Percentiles rank a stretch among this genome's conserved stretches.
Evolutionary conservation across 129 eudicot species (phyloP).

Genomic region (Centaurea solstitialis): DNA sequence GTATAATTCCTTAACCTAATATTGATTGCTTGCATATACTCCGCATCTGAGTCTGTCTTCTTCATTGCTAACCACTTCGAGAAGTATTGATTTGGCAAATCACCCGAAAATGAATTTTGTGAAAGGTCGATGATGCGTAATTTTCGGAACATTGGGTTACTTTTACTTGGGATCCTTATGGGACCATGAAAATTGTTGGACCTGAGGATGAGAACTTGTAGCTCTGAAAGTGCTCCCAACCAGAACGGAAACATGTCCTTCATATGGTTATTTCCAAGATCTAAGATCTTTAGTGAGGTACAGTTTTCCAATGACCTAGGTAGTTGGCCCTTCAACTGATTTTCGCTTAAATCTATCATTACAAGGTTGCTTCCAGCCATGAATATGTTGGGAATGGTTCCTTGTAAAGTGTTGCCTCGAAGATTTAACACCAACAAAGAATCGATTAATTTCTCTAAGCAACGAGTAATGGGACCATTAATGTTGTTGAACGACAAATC

Average conservation of each 20-base stretch:
- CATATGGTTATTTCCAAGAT: conserved; percentile 26
- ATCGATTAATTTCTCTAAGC: conserved; percentile 14
- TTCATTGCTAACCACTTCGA: background rate
- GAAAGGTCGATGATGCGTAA: conserved; percentile 6
- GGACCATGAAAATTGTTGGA: conserved; percentile 29
- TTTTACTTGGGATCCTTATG: background rate
- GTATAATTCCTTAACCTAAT: background rate
- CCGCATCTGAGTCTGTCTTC: background rate
- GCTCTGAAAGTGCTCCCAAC: conserved; percentile 20
- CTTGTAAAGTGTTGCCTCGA: conserved; percentile 22
- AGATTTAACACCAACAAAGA: conserved; percentile 17
- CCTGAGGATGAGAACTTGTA: no score
- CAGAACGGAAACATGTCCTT: conserved; percentile 26
- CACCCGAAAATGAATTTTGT: background rate
- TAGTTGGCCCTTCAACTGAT: no score
- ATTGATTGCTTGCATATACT: no score
- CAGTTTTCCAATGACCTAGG: conserved; percentile 31
- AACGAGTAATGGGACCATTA: conserved; percentile 27
- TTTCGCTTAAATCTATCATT: conserved; percentile 18
- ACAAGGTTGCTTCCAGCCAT: background rate
- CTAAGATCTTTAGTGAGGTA: conserved; percentile 10
- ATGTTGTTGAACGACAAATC: conserved; percentile 32
- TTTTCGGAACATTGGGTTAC: background rate
- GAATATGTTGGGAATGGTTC: conserved; percentile 25
- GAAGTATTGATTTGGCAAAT: background rate